Evolutionary conservation across 768 basidiomycete species (phyloP), one percentile per base, ranked within the genome.

Genomic region (Suillus paluster): DNA sequence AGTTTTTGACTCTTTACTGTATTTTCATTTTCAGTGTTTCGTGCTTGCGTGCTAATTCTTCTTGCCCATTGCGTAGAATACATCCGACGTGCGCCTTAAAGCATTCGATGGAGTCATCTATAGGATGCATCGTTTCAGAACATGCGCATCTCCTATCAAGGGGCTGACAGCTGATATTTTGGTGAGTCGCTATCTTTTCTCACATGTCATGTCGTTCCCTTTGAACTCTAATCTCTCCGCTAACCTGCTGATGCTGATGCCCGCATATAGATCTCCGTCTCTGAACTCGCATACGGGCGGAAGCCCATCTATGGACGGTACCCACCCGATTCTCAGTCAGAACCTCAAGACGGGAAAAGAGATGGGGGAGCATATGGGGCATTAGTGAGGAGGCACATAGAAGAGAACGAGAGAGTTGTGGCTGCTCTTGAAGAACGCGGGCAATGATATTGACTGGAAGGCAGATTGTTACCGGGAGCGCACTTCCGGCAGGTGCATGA

Each of bases 151-250:
- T 19, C 87, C 94, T 0, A 82, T 96, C 61, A 94, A 93, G 72
- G 94, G 94, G 1, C 73, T 96, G 3, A 95, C 94, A 1, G 81
- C 91, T 2, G 90, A 94, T 65, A 91, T 96, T 15, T 76, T 96
- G 57, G 92, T 93, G 65, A 62, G 88, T 61, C 7, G 19, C 0
- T 25, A 48, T 10, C 0, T 25, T 52, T 11, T 21, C 19, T 38
- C 27, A 38, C 9, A n/a, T 14, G 21, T 10, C 36, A 1, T 19
- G 25, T 27, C 15, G 4, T 23, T 17, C 34, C 23, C 17, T 62
- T 8, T 5, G 17, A 57, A 54, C 1, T 17, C 27, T 17, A 56
- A 59, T 27, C 19, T n/a, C 41, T 27, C 9, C 34, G 60, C 58
- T 34, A 58, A 27, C 12, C 6, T 1, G 36, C 5, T 21, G n/a